Conservation (phyloP, 2,329 filamentous ascomycete species). For the Alternaria sp. region DNA sequence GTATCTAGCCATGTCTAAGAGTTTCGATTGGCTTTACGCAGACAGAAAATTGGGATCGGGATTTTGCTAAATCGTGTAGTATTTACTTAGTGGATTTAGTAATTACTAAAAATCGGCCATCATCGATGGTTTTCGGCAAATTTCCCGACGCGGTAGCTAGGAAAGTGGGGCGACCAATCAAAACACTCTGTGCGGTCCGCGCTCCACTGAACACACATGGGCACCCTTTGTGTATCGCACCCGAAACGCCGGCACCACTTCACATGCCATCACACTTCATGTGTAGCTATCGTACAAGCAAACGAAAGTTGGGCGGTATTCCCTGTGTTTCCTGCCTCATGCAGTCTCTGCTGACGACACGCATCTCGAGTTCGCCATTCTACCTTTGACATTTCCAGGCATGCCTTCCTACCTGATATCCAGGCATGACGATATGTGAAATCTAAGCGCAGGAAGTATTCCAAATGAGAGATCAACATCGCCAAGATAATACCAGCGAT, state of each 20-base stretch:
- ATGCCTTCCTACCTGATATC: not conserved
- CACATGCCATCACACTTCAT: not conserved
- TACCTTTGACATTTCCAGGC: not conserved
- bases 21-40: not conserved
- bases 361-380: not conserved
- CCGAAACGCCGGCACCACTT: not conserved
- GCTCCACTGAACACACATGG: not conserved
- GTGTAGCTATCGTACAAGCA: not conserved
- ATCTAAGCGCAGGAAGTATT: not conserved
- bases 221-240: not conserved
- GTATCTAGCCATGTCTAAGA: not conserved
- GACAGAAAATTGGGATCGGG: not conserved
- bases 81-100: not conserved
- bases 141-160: not conserved
- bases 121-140: not conserved
- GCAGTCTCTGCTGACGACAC: not conserved
- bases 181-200: not conserved
- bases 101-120: not conserved
- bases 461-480: not conserved
- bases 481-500: not conserved
- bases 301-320: not conserved
- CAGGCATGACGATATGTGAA: too few relatives aligned
- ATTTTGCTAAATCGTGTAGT: not conserved
- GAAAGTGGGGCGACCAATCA: not conserved
- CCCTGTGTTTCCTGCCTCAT: not conserved